Evolutionary conservation across 2,329 filamentous ascomycete genomes (phyloP).

Genomic region (Cercospora zeina): DNA sequence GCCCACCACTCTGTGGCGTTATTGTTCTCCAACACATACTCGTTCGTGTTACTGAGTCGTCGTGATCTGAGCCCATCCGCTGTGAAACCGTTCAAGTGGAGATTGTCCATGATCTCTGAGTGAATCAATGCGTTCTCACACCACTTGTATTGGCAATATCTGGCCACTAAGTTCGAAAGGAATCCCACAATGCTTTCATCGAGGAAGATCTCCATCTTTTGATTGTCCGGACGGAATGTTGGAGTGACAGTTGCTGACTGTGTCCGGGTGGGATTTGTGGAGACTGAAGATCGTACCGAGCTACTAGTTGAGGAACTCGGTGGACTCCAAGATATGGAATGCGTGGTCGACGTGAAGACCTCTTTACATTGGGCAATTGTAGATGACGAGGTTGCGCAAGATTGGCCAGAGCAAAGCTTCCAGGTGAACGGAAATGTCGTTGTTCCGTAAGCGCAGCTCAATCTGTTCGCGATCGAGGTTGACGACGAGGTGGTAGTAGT

Average conservation of each 20-base stretch:
- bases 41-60: neutral
- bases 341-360: neutral
- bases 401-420: neutral
- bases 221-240: neutral
- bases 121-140: constrained; percentile 8
- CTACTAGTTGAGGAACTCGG: neutral
- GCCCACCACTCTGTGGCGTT: constrained; percentile 6
- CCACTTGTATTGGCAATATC: constrained; percentile 1
- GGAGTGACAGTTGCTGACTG: neutral
- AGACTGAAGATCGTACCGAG: neutral
- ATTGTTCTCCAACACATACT: neutral
- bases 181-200: neutral
- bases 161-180: neutral
- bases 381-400: constrained; percentile 8
- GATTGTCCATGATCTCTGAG: neutral
- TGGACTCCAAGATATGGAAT: constrained; percentile 3
- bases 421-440: constrained; percentile 8
- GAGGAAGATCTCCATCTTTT: neutral
- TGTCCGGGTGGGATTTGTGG: neutral
- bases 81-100: constrained; percentile 2
- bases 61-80: neutral
- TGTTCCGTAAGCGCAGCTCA: constrained; percentile 12
- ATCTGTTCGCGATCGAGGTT: neutral
- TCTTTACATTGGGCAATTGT: constrained; percentile 1
- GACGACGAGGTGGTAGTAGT: neutral